Base-by-base conservation (phyloP, 2,329 filamentous ascomycete species). In the Dactylellina drechsleri region DNA sequence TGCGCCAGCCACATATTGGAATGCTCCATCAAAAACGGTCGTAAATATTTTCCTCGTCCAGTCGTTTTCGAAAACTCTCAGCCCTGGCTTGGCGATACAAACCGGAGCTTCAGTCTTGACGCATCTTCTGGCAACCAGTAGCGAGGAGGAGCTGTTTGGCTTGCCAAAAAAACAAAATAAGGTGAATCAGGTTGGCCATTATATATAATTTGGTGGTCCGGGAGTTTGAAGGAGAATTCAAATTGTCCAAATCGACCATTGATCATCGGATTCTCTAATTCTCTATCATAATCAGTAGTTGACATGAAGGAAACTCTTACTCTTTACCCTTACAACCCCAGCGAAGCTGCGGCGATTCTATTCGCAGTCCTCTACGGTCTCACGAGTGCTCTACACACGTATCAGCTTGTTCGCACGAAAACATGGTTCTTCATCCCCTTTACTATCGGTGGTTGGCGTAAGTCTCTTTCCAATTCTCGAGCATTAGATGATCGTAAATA, bases 381-480 rank as follows among this genome's bases (percentile, higher is more conserved):
- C 5, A 78, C 83, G 3, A 85, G 85, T 1, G 59, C 78, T 0
- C 77, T 79, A 0, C 85, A 87, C 72, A 76, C 77, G 0, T 84
- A 80, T 71, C 82, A 83, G 26, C 81, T 86, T 50, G 77, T 82
- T 15, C 83, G 80, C 20, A 82, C 82, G 1, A 80, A 82, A 40
- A 83, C 83, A 12, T 86, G 84, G 82, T 87, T 85, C 77, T 85
- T 85, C 68, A 80, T 83, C 0, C 81, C 83, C 0, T 83, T 86
- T 62, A 76, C 84, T 15, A 75, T 85, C 1, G 85, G 85, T 0
- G 84, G 83, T 0, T 36, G 82, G 2, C 83, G 85, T 86, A 82
- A 73, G 85, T 82, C 76, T 74, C 4, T 2, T 76, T 71, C 4
- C 65, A 78, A 0, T 61, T 76, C 0, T 20, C 59, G 18, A 23